A percentile compares a stretch with the other conserved stretches of the same genome.
These are phyloP conservation scores for Fraxinus greggii DNA, from an alignment of 305 asterid genomes.

Conservation along the genomic window DNA sequence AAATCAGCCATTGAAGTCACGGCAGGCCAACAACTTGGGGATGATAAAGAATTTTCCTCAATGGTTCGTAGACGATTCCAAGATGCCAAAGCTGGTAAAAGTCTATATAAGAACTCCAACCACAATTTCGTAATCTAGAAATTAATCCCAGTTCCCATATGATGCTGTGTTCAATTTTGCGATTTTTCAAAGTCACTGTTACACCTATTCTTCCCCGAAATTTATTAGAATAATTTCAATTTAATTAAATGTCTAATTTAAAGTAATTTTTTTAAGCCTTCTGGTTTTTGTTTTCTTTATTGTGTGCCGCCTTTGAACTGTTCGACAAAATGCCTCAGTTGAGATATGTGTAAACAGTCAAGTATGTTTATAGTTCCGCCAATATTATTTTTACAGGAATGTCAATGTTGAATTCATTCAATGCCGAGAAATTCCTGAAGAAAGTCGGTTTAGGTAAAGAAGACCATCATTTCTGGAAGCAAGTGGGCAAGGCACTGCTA, in stretches of 20 bases:
- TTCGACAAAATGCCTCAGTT: slow-evolving; percentile 14
- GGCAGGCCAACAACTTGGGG: not conserved
- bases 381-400: slow-evolving; percentile 25
- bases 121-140: not conserved
- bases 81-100: slow-evolving; percentile 26
- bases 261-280: not conserved
- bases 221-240: not conserved
- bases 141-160: not conserved
- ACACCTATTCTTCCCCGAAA: not conserved
- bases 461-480: slow-evolving; percentile 87
- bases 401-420: slow-evolving; percentile 35
- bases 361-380: not conserved
- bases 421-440: slow-evolving; percentile 55
- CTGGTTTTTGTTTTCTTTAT: not conserved
- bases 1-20: not conserved
- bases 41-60: not conserved
- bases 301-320: slow-evolving; percentile 3
- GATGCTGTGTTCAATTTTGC: not conserved
- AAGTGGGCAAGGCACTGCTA: slow-evolving; percentile 68
- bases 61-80: slow-evolving; percentile 24
- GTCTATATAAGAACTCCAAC: not conserved
- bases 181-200: not conserved
- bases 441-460: slow-evolving; percentile 78
- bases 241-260: no score
- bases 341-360: not conserved